These are phyloP conservation scores for Fusarium staphyleae DNA, from an alignment of 2,329 filamentous ascomycete species.

Conservation along the genomic window DNA sequence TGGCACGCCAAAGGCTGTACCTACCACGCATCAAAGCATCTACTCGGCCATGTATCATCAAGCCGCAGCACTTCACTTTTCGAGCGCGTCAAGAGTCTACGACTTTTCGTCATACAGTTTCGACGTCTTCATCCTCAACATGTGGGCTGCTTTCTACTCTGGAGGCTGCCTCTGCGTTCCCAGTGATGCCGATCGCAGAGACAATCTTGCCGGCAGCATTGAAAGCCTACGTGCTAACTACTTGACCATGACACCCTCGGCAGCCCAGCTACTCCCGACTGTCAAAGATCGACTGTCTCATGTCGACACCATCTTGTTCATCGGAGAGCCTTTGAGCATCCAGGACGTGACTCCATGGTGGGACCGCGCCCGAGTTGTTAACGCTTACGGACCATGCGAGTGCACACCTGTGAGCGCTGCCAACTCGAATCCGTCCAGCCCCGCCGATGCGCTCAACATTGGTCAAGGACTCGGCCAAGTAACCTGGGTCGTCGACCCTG, in stretches of 20 bases:
- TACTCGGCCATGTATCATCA: background rate
- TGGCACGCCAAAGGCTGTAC: conserved; percentile 35
- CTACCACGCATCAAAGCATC: conserved; percentile 14
- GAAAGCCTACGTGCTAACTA: background rate
- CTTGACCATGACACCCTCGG: background rate
- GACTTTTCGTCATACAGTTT: conserved; percentile 8
- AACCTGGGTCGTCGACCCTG: conserved; percentile 32
- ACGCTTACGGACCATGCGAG: conserved; percentile 3
- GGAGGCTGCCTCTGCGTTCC: conserved; percentile 4
- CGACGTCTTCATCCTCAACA: background rate
- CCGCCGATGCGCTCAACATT: background rate
- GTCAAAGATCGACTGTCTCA: background rate
- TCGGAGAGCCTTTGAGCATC: background rate
- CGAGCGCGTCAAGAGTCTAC: background rate
- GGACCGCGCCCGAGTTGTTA: conserved; percentile 14
- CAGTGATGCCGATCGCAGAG: background rate
- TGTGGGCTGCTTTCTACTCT: background rate
- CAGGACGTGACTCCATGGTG: conserved; percentile 1
- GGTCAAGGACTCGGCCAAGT: background rate
- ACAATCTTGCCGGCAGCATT: background rate
- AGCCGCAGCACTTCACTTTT: background rate
- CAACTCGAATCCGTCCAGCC: background rate
- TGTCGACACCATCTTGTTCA: background rate
- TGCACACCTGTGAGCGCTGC: conserved; percentile 3
- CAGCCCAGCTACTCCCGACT: background rate